phyloP scores from a whole-genome alignment of 345 rosid species.

The Psidium guajava region DNA sequence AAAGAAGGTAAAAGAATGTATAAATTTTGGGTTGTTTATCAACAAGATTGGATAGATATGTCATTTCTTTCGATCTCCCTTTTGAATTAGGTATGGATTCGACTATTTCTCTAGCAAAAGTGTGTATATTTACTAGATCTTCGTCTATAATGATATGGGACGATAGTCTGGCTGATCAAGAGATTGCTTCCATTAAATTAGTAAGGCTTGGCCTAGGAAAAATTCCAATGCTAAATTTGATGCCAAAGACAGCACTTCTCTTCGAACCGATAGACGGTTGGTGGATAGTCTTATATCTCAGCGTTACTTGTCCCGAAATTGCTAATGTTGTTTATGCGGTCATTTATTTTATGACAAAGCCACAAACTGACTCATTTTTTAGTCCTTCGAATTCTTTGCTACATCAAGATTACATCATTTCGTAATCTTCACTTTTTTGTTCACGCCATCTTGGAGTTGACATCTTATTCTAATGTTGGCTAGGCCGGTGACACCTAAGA shows the following conservation, averaged over 20 bases:
- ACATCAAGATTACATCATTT: rapidly evolving
- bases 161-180: no score
- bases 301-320: rapidly evolving
- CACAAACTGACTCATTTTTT: neutral
- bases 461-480: rapidly evolving
- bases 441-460: neutral
- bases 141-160: no score
- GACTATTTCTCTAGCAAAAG: no score
- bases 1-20: neutral
- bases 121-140: no score
- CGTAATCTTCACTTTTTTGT: neutral
- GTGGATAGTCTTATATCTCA: neutral
- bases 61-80: no score
- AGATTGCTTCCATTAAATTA: no score
- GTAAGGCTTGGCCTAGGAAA: no score
- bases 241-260: neutral
- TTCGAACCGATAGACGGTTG: rapidly evolving
- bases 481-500: neutral
- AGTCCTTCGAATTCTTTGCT: neutral
- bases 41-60: no score
- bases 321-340: neutral
- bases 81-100: no score
- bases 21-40: neutral
- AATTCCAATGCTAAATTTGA: neutral
- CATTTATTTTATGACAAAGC: neutral